Evolutionary conservation across 2,329 filamentous ascomycete genomes (phyloP), one percentile per base, ranked within the genome.

Genomic region (Onygenales sp.): DNA sequence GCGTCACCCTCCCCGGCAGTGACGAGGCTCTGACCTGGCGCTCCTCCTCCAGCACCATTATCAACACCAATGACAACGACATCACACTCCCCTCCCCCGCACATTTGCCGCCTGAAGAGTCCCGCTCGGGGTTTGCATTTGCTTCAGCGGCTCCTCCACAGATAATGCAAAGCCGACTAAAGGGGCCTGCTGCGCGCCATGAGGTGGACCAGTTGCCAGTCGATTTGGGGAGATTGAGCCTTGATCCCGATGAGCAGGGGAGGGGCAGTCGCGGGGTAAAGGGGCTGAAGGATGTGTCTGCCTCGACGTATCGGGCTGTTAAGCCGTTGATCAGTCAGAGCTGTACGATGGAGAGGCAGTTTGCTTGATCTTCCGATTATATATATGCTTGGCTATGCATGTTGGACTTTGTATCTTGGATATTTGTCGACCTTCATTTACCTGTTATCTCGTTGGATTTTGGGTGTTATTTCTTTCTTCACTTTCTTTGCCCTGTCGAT

Each of bases 1-100:
- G 82, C 31, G 81, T 95, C n/a, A 76, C 79, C 5, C 77, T 95
- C 0, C 89, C 89, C 0, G 85, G 67, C n/a, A 63, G 64, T 27
- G 63, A 66, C 10, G 60, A 65, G 36, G 64, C 52, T 14, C 27
- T 57, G 14, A 51, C 49, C 32, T 57, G 56, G 56, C 21, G 21
- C 21, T 27, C 21, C 21, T 27, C 21, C 21, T 27, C 21, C 21
- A 13, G 21, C 10, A 13, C 13, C 11, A 44, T 10, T 27, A 4
- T 21, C 10, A 38, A 2, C 33, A 31, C 14, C 17, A 52, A n/a
- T 44, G 11, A 33, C 33, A 43, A 46, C 31, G 44, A 10, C 7
- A 17, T 9, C 21, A 41, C 14, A 41, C 11, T 11, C 32, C 10
- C 43, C 17, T n/a, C 36, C 9, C 31, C 7, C 33, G 35, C 17